Evolutionary conservation across 441 rosid genomes (phyloP), one percentile per base, ranked within the genome.

Genomic region (Melastoma candidum): DNA sequence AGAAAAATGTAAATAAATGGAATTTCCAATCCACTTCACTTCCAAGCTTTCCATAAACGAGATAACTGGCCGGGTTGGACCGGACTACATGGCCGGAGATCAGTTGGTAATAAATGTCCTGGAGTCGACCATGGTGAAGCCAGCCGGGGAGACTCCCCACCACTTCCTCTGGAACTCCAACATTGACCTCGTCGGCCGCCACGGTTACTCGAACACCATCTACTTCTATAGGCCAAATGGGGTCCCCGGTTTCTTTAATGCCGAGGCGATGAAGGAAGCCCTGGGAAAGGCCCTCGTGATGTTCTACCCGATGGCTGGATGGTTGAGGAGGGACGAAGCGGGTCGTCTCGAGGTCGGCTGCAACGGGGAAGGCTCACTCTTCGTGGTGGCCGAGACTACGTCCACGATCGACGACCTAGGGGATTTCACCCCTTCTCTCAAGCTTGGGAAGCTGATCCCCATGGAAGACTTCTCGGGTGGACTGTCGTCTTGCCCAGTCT

Each of bases 231-330:
- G 53, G 53, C 58, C 73, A 2, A 17, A 48, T 7, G 68, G 57
- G 6, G 54, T 59, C 1, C 36, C 59, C 1, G 54, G 69, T 14
- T 68, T 73, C 53, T 72, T 72, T 46, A 63, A 71, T 1, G 44
- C 63, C 11, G 1, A n/a, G 1, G 70, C 62, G 47, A 63, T 80
- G 11, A 68, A 71, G 48, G 72, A 68, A 8, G 73, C 84, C 3
- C 49, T 81, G 5, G 57, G 75, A 55, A 60, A 63, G 22, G 71
- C 68, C 47, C 72, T 81, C 0, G 78, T 66, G n/a, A 48, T 53
- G 0, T 81, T 71, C 46, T 78, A 81, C 26, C 81, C 57, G 3
- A 3, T 59, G 63, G 77, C 77, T 0, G 79, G 86, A 7, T 65
- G 83, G 26, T 9, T 77, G 24, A 52, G 52, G 14, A 46, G 46